Evolutionary conservation across 1,139 yeast species (phyloP), one percentile per base, ranked within the genome.

Genomic region (Blastobotrys apis): DNA sequence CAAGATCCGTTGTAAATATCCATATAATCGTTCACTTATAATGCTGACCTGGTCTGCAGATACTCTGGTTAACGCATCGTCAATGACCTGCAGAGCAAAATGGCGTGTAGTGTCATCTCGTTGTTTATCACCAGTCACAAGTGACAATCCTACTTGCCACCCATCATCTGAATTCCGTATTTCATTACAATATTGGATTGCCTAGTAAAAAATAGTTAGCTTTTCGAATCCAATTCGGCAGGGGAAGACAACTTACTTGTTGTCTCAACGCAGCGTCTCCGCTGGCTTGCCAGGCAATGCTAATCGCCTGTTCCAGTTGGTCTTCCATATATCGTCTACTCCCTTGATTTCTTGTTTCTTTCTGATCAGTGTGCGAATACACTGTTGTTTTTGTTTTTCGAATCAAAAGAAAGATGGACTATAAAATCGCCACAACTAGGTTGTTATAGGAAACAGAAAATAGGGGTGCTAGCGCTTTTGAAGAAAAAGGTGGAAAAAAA

Each of bases 291-390:
- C 87, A 78, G 31, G 97, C 97, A 53, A 90, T 81, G 55, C 80
- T 83, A 45, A 92, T 95, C 39, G 97, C 98, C 70, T 88, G 95
- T 65, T 79, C 90, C 61, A 92, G 84, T 71, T 88, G 95, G 56
- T 78, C 77, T 56, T 85, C 88, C 94, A 86, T 85, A 16, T 21
- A 25, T 32, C 26, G 10, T n/a, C n/a, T n/a, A n/a, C n/a, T n/a
- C n/a, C n/a, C n/a, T n/a, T n/a, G n/a, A n/a, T n/a, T n/a, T n/a
- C n/a, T n/a, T n/a, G n/a, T n/a, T n/a, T n/a, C n/a, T n/a, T n/a
- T n/a, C n/a, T n/a, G n/a, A n/a, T n/a, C n/a, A n/a, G n/a, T n/a
- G n/a, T n/a, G n/a, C n/a, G n/a, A n/a, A n/a, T n/a, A n/a, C n/a
- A n/a, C n/a, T n/a, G n/a, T n/a, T n/a, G n/a, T 37, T 6, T 20